Percentiles rank a stretch among this genome's conserved stretches.
Conservation (phyloP, 140 eudicot genomes). For the Oenanthe javanica region DNA sequence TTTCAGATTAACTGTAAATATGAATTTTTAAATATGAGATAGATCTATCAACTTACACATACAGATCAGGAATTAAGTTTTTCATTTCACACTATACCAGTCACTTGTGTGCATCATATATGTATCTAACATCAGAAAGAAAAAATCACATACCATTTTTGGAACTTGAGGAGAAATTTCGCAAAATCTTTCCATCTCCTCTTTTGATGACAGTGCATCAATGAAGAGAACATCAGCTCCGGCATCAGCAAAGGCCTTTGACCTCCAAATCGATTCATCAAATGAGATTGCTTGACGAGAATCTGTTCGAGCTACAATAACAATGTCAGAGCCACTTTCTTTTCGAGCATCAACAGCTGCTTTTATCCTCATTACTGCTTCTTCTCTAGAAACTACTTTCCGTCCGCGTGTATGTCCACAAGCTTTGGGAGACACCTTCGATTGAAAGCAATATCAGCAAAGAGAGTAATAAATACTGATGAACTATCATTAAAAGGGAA, state of each 20-base stretch:
- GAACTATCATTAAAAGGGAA: not conserved
- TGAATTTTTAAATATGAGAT: not conserved
- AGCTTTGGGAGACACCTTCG: slow-evolving; percentile 92
- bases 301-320: slow-evolving; percentile 90
- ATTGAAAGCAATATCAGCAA: slow-evolving; percentile 24
- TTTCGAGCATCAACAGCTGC: slow-evolving; percentile 95
- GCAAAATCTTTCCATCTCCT: slow-evolving; percentile 87
- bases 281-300: slow-evolving; percentile 91
- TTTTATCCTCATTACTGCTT: slow-evolving; percentile 82
- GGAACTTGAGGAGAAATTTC: slow-evolving; percentile 62
- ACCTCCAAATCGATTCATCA: slow-evolving; percentile 84
- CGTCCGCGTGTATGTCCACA: slow-evolving; percentile 97
- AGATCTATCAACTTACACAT: not conserved
- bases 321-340: slow-evolving; percentile 85
- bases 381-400: slow-evolving; percentile 81
- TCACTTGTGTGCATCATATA: not conserved
- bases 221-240: slow-evolving; percentile 94
- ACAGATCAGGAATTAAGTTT: not conserved
- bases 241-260: slow-evolving; percentile 81
- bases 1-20: not conserved
- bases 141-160: slow-evolving; percentile 53
- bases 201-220: slow-evolving; percentile 87
- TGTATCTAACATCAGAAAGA: not conserved
- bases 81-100: not conserved
- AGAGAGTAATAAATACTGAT: not conserved